Base-by-base conservation (phyloP, 208 protist species). In the Trypanosoma theileri region DNA sequence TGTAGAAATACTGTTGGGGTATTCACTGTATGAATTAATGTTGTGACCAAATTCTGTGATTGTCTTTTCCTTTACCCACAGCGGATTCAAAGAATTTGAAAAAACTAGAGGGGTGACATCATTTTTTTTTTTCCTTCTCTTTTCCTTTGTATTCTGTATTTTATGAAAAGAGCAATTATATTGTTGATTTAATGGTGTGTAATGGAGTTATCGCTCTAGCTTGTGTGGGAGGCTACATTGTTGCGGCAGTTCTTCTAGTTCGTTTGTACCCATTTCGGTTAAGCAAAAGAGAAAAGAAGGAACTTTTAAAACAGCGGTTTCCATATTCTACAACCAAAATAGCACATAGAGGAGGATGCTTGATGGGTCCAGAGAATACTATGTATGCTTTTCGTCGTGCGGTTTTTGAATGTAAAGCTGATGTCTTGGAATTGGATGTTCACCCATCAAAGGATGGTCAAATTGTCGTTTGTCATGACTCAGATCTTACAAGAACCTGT, bases 381-480 rank as follows among this genome's bases (percentile, higher is more conserved):
- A 75, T 91, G 16, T 93, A 75, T 72, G 81, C 89, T 7, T 95
- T 95, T 56, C 67, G 59, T 22, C 70, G 73, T 6, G 80, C 79
- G 19, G 48, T 92, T 10, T 21, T 46, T 13, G 79, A 82, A 12
- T 73, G 72, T 16, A 31, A 46, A 12, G 75, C 73, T 3, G 80
- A 95, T 62, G 91, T 92, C 77, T 66, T 95, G 16, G 84, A 95
- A 71, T 66, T 95, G 16, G 89, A 92, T 59, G 86, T 95, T 16
- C 71, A 75, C 14, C 60, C 80, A 48, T 89, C 83, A 3, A 85
- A 84, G n/a, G 86, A 95, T 56, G 80, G 80, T 11, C 46, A 82
- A 62, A 66, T 86, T 26, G 82, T 95, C 19, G 89, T 95, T 4
- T 85, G 42, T 12, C 86, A 95, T 69, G 89, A 95, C 68, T 35